Percentiles rank a stretch among this genome's conserved stretches.
phyloP scores from a whole-genome alignment of 176 grass and related monocot species.

The Dendrocalamus sinicus region DNA sequence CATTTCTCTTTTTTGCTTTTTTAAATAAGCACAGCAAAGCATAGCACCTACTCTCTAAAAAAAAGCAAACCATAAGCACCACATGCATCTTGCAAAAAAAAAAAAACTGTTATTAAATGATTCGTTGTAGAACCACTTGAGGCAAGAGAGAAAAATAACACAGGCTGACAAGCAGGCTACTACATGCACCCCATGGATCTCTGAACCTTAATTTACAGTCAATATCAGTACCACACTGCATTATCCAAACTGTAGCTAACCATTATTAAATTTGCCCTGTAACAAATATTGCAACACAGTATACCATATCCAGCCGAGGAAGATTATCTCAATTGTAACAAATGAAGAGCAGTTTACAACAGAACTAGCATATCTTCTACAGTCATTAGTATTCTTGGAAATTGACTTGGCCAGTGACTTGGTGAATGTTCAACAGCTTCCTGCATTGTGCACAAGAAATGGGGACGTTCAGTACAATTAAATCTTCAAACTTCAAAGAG shows the following conservation, averaged over 20 bases:
- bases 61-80: background rate
- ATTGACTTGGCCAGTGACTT: slow-evolving; percentile 88
- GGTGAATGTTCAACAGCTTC: slow-evolving; percentile 80
- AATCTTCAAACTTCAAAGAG: background rate
- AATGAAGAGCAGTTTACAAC: slow-evolving; percentile 15
- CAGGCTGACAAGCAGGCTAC: background rate
- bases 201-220: background rate
- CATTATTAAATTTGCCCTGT: background rate
- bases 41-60: no score
- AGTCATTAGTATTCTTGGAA: slow-evolving; percentile 85
- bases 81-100: background rate
- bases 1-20: background rate
- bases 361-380: slow-evolving; percentile 29
- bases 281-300: background rate
- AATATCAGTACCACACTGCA: background rate
- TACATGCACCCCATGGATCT: background rate
- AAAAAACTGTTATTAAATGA: background rate
- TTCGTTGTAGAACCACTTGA: background rate
- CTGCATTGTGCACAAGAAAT: slow-evolving; percentile 43
- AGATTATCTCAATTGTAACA: slow-evolving; percentile 4
- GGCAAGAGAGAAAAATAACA: no score
- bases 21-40: background rate
- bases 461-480: background rate
- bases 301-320: background rate
- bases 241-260: background rate